Conservation (phyloP, 208 protist genomes). For the Angomonas deanei region DNA sequence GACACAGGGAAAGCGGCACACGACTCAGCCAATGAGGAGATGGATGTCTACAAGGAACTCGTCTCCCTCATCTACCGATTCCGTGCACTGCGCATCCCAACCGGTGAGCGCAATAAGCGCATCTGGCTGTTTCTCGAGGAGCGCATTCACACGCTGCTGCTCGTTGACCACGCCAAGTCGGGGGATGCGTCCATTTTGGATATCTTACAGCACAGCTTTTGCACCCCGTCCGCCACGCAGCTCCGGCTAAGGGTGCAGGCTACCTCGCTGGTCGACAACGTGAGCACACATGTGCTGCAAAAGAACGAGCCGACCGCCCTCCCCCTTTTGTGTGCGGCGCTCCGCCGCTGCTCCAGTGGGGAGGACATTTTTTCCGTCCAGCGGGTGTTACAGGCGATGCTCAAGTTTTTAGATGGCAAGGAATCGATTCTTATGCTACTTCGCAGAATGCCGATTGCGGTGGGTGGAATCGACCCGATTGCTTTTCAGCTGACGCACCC, state of each 20-base stretch:
- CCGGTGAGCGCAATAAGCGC: conserved; percentile 31
- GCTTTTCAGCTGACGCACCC: conserved; percentile 59
- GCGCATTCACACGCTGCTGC: conserved; percentile 31
- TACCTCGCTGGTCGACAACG: conserved; percentile 34
- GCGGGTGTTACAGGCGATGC: conserved; percentile 30
- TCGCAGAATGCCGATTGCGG: conserved; percentile 53
- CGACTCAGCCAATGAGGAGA: conserved; percentile 14
- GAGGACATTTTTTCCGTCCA: conserved; percentile 29
- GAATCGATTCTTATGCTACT: conserved; percentile 53
- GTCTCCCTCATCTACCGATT: conserved; percentile 27
- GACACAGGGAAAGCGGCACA: conserved; percentile 20
- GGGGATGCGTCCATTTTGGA: conserved; percentile 12
- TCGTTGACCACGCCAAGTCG: conserved; percentile 21
- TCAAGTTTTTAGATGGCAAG: conserved; percentile 22
- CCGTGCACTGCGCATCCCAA: conserved; percentile 33
- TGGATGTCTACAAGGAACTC: conserved; percentile 36
- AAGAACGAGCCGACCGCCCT: conserved; percentile 30
- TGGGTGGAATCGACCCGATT: conserved; percentile 56
- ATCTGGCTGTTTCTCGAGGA: conserved; percentile 53
- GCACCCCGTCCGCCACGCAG: conserved; percentile 18
- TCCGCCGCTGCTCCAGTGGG: conserved; percentile 35
- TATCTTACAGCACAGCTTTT: conserved; percentile 24
- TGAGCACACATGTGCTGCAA: conserved; percentile 25
- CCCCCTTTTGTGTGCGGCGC: conserved; percentile 31
- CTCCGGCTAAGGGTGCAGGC: conserved; percentile 28